phyloP scores from a whole-genome alignment of 2,329 filamentous ascomycete species.

The Aspergillaceae sp. region DNA sequence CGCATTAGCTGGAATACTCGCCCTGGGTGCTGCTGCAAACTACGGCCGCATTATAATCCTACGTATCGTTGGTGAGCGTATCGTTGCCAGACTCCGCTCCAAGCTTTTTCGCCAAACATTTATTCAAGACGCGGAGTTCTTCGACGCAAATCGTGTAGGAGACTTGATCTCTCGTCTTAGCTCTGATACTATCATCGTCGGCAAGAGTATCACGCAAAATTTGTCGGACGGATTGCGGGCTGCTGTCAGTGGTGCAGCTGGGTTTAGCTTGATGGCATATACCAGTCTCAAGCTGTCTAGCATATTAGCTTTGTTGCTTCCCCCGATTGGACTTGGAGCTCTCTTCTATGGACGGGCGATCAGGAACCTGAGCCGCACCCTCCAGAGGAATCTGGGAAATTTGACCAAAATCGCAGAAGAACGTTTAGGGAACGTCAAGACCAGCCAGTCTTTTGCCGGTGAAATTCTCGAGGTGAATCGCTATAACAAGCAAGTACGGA shows the following conservation, averaged over 20 bases:
- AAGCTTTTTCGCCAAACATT: constrained; percentile 87
- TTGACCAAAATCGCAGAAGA: constrained; percentile 97
- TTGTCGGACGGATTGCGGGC: constrained; percentile 90
- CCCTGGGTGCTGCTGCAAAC: constrained; percentile 78
- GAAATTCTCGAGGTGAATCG: constrained; percentile 82
- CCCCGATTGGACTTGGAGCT: constrained; percentile 80
- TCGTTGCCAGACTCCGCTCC: constrained; percentile 81
- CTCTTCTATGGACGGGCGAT: constrained; percentile 88
- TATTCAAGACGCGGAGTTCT: constrained; percentile 97
- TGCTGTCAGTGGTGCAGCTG: constrained; percentile 79
- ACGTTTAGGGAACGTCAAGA: constrained; percentile 91
- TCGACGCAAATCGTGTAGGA: constrained; percentile 93
- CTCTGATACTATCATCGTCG: constrained; percentile 94
- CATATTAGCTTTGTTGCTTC: constrained; percentile 76
- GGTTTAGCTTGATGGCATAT: constrained; percentile 91
- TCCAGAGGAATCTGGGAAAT: constrained; percentile 86
- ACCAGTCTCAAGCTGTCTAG: constrained; percentile 85
- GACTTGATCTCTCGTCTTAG: constrained; percentile 92
- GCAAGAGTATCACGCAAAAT: constrained; percentile 97
- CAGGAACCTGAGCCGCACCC: constrained; percentile 79
- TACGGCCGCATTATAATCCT: constrained; percentile 90
- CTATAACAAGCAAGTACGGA: constrained; percentile 86
- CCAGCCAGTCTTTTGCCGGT: constrained; percentile 90
- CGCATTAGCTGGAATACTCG: constrained; percentile 66
- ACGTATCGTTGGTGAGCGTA: constrained; percentile 87